Percentiles rank a stretch among this genome's conserved stretches.
These are phyloP conservation scores for Rhodotorula toruloides DNA, from an alignment of 768 basidiomycete species.

Conservation along the genomic window DNA sequence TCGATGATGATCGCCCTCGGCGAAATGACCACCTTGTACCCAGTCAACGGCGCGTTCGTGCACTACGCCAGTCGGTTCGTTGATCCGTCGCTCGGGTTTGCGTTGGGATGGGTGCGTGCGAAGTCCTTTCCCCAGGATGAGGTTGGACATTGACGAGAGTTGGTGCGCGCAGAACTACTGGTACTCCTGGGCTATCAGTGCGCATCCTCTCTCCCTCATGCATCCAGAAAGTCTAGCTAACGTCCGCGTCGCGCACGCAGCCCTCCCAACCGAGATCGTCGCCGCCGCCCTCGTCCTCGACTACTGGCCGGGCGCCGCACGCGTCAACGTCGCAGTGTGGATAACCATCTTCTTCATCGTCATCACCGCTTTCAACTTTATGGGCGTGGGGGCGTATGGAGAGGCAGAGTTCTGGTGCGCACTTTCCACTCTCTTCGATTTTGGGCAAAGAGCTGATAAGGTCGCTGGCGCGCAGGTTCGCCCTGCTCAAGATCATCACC, in stretches of 20 bases:
- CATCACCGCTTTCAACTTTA: slow-evolving; percentile 38
- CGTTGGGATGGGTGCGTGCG: neutral
- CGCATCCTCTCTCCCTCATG: neutral
- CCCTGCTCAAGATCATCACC: slow-evolving; percentile 48
- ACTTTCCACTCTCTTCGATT: neutral
- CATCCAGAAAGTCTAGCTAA: too few relatives aligned
- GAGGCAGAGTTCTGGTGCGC: slow-evolving; percentile 13
- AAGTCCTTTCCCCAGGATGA: neutral
- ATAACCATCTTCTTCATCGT: slow-evolving; percentile 29
- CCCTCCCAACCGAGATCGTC: slow-evolving; percentile 16
- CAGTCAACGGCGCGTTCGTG: slow-evolving; percentile 49
- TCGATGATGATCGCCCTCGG: slow-evolving; percentile 37
- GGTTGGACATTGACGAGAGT: neutral
- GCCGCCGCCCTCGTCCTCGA: slow-evolving; percentile 36
- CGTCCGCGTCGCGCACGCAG: too few relatives aligned
- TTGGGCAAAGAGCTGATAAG: neutral
- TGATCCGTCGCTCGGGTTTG: slow-evolving; percentile 47
- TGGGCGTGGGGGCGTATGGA: slow-evolving; percentile 36
- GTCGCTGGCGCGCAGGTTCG: slow-evolving; percentile 36
- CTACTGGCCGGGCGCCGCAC: slow-evolving; percentile 29
- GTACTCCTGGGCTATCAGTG: slow-evolving; percentile 19
- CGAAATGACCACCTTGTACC: slow-evolving; percentile 46
- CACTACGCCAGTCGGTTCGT: slow-evolving; percentile 52
- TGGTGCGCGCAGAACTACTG: slow-evolving; percentile 30
- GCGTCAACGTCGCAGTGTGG: slow-evolving; percentile 36